Evolutionary conservation across 2,329 filamentous ascomycete species (phyloP), one percentile per base, ranked within the genome.

Genomic region (Nigrospora oryzae): DNA sequence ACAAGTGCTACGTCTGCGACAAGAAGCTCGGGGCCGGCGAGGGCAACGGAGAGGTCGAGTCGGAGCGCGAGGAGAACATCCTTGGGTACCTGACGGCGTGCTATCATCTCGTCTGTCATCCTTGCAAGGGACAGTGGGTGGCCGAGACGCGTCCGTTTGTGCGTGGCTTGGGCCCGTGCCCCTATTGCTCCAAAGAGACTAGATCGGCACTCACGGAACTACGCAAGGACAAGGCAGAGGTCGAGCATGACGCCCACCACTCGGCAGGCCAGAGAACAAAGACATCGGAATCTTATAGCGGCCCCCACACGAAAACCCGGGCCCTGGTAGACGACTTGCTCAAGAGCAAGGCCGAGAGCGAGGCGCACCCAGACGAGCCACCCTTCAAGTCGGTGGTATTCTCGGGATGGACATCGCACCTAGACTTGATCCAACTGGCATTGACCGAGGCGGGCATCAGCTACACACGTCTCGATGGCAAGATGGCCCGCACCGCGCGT

Each of bases 331-430:
- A 83, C n/a, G 82, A 88, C 50, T 75, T 98, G 8, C 63, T 85
- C 1, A 70, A 73, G 42, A 79, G 81, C 42, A 79, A 81, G 46
- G 70, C 71, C 1, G 78, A 83, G 58, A 87, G 81, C 48, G 73
- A 75, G 34, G 68, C 67, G 0, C 70, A 78, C 11, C 78, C 81
- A 0, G 67, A 77, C 11, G 79, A 90, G 57, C 77, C 80, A 1
- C 90, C 90, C 0, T 85, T 88, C 65, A 97, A 95, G 63, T 93
- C 88, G 23, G 89, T 98, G 13, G 82, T 98, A 7, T 97, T 97
- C 65, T 95, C 89, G 0, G 84, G 83, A n/a, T 97, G 93, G 90
- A 97, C 93, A 0, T 84, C 86, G 0, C 90, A 97, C 60, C 79
- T 98, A 14, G 90, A 97, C 61, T 77, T 98, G 16, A 95, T 98